Base-by-base conservation (phyloP, 1,284 basidiomycete species). In the Ustilago trichophora region DNA sequence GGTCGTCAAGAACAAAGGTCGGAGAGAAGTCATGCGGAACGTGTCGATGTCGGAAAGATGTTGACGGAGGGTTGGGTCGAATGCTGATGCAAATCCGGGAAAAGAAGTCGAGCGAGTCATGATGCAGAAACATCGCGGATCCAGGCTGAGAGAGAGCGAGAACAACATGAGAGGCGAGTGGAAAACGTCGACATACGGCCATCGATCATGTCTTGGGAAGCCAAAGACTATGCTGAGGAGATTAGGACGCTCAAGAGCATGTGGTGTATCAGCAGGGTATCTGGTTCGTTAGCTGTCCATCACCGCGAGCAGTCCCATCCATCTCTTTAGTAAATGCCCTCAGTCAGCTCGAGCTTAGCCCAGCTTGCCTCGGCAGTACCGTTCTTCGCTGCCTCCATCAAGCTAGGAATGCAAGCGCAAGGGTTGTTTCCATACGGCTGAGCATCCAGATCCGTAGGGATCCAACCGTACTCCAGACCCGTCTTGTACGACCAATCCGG, bases 401-500 rank as follows among this genome's bases (percentile, higher is more conserved):
- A 48, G n/a, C 35, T 43, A 8, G 66, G 51, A 25, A 63, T 63
- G 51, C 31, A 37, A 5, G 47, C 25, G 41, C 66, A 69, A 1
- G 59, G 66, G 59, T 69, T 59, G 18, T 42, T 18, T 36, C 65
- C 65, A 46, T 49, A 71, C 2, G 68, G 63, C 43, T 66, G 59
- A 11, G 36, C 49, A 31, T 71, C 51, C 16, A 71, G 55, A 41
- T 75, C 57, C 19, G 18, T 43, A 10, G 73, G 73, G 42, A 80
- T 74, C 72, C 73, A 78, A 34, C 78, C 78, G 40, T 72, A 64
- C 50, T 74, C 56, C 8, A 81, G 63, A 42, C 80, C 75, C 22
- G 75, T 72, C 63, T 75, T 56, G 73, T 80, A 81, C 26, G 72
- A 73, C 76, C 80, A 82, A 31, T 82, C 81, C 25, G 75, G 72